Conservation (phyloP, 1,139 yeast genomes). For the Blastobotrys niveus region DNA sequence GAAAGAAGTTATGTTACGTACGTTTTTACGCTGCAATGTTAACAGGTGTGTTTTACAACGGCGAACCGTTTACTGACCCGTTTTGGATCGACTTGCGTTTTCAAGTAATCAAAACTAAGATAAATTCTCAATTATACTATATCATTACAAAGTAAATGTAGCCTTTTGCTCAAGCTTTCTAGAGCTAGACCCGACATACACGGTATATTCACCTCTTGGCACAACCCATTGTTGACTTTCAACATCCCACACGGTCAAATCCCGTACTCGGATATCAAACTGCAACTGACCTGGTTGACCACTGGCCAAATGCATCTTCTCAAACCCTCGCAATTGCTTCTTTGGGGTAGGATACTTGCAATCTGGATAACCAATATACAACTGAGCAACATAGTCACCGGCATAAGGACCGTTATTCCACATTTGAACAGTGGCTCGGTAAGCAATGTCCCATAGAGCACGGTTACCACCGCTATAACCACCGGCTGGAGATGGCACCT, state of each 20-base stretch:
- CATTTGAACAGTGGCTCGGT: slow-evolving; percentile 45
- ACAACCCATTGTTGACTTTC: slow-evolving; percentile 56
- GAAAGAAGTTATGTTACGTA: too few relatives aligned
- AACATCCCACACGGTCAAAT: slow-evolving; percentile 56
- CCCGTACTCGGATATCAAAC: slow-evolving; percentile 49
- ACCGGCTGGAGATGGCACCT: slow-evolving; percentile 45
- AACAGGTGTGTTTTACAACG: too few relatives aligned
- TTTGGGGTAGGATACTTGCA: slow-evolving; percentile 42
- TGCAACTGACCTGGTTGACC: slow-evolving; percentile 39
- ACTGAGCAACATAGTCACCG: slow-evolving; percentile 46
- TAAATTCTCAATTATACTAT: too few relatives aligned
- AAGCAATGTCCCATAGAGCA: slow-evolving; percentile 43
- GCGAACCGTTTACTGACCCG: too few relatives aligned
- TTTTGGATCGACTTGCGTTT: too few relatives aligned
- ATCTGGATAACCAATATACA: slow-evolving; percentile 52
- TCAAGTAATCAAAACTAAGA: neutral
- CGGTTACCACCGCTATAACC: slow-evolving; percentile 54
- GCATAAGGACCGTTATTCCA: slow-evolving; percentile 46
- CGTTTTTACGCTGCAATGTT: too few relatives aligned
- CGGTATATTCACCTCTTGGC: slow-evolving; percentile 51
- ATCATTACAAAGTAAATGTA: slow-evolving; percentile 22
- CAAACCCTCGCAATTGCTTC: slow-evolving; percentile 53
- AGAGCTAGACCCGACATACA: slow-evolving; percentile 51
- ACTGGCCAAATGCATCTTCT: slow-evolving; percentile 47
- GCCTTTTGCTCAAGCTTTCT: slow-evolving; percentile 47